These are phyloP conservation scores for Tetraselmis striata DNA, from an alignment of 139 green algal species.

Conservation along the genomic window DNA sequence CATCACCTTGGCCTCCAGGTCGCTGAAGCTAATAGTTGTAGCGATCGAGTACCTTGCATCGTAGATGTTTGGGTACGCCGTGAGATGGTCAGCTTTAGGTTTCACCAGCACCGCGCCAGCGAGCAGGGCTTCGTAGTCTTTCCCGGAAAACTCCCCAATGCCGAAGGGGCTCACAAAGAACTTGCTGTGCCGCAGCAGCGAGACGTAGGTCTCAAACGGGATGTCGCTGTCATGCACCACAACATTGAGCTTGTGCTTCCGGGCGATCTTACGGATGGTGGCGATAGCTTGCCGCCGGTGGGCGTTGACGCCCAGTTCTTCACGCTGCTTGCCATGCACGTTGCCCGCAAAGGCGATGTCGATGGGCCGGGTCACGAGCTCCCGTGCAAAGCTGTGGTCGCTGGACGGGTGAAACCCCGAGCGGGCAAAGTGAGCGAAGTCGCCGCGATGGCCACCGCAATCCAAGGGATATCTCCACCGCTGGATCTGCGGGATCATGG, in stretches of 20 bases:
- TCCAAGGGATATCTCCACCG: neutral
- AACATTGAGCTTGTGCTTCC: neutral
- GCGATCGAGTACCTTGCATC: neutral
- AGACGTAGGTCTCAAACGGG: neutral
- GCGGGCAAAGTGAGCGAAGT: neutral
- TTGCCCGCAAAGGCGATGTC: neutral
- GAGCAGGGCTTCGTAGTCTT: conserved; percentile 5
- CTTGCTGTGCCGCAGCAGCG: neutral
- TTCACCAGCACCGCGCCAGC: conserved; percentile 4
- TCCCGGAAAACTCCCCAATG: conserved; percentile 1
- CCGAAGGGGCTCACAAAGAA: conserved; percentile 5
- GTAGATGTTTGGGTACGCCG: conserved; percentile 6
- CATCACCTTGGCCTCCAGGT: neutral
- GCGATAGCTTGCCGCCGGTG: neutral
- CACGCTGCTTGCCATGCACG: neutral
- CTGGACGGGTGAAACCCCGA: neutral
- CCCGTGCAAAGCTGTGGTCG: neutral
- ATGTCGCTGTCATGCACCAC: neutral
- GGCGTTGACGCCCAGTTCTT: neutral
- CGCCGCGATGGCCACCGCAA: neutral
- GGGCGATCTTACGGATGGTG: neutral
- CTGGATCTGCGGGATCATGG: neutral
- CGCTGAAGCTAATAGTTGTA: neutral
- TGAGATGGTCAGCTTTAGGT: neutral
- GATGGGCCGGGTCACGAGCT: neutral